These are phyloP conservation scores for Dendrobium huoshanense DNA, from an alignment of 106 monocot species.

Conservation along the genomic window DNA sequence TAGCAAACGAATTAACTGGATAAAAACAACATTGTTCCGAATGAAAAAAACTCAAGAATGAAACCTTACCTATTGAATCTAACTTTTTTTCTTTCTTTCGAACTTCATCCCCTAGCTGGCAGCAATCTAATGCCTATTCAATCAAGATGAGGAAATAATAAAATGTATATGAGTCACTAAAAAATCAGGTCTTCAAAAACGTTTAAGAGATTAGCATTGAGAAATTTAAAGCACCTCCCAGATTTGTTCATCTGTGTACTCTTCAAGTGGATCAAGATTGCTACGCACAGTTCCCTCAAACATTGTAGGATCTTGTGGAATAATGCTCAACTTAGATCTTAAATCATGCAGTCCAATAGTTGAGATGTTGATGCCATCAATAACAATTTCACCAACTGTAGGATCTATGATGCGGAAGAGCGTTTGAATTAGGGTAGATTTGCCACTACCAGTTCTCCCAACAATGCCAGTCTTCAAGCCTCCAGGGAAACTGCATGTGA, in stretches of 20 bases:
- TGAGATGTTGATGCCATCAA: conserved; percentile 65
- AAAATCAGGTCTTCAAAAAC: background rate
- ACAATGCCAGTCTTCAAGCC: conserved; percentile 75
- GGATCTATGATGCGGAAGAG: conserved; percentile 84
- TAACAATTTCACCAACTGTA: conserved; percentile 45
- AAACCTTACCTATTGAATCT: conserved; percentile 40
- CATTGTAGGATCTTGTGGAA: conserved; percentile 95
- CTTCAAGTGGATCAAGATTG: conserved; percentile 82
- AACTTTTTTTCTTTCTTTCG: conserved; percentile 68
- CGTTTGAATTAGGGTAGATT: conserved; percentile 72
- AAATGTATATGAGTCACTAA: background rate
- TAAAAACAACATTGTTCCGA: too few species aligned
- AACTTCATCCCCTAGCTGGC: conserved; percentile 83
- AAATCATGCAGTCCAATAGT: conserved; percentile 82
- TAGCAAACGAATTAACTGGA: too few species aligned
- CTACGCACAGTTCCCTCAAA: conserved; percentile 76
- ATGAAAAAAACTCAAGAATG: background rate
- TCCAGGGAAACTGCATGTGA: conserved; percentile 56
- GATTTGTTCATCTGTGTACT: conserved; percentile 72
- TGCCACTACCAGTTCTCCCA: conserved; percentile 84
- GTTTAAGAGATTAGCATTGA: background rate
- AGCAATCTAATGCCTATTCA: conserved; percentile 52
- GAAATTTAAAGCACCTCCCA: conserved; percentile 58
- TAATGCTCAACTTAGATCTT: conserved; percentile 78
- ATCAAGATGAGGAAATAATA: background rate